Evolutionary conservation across 345 rosid genomes (phyloP).

Genomic region (Kandelia obovata): DNA sequence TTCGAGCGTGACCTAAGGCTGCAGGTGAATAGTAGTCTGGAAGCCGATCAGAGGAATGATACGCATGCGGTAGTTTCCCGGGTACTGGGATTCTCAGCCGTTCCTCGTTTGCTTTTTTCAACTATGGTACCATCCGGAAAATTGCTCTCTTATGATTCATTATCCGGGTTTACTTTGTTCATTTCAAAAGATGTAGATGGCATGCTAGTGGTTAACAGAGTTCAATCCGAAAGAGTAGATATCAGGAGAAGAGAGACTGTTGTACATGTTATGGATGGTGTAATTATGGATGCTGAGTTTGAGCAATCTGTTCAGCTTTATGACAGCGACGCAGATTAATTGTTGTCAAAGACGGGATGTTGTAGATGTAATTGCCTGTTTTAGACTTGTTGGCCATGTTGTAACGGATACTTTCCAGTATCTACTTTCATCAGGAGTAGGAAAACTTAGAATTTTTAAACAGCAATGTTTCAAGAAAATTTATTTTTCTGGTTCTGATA

Average conservation of each 20-base stretch:
- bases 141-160: conserved; percentile 56
- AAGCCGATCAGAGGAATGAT: conserved; percentile 33
- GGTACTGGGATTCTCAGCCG: conserved; percentile 62
- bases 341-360: not conserved
- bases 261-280: conserved; percentile 67
- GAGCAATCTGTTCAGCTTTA: conserved; percentile 61
- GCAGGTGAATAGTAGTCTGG: conserved; percentile 23
- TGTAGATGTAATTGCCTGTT: not conserved
- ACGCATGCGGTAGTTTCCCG: conserved; percentile 61
- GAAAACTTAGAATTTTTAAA: too few relatives aligned
- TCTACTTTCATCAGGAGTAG: too few relatives aligned
- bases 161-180: conserved; percentile 55
- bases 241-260: conserved; percentile 45
- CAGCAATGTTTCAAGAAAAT: too few relatives aligned
- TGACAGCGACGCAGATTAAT: conserved; percentile 21
- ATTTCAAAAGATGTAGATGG: conserved; percentile 41
- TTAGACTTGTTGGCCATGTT: too few relatives aligned
- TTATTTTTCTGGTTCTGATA: too few relatives aligned
- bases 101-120: conserved; percentile 50
- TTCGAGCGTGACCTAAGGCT: conserved; percentile 58
- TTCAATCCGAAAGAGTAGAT: conserved; percentile 50
- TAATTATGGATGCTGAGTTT: conserved; percentile 78
- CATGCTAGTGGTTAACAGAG: conserved; percentile 53
- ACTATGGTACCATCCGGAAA: conserved; percentile 14
- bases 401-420: too few relatives aligned